phyloP scores from a whole-genome alignment of 495 filamentous ascomycete genomes.

The Daldinia bambusicola region DNA sequence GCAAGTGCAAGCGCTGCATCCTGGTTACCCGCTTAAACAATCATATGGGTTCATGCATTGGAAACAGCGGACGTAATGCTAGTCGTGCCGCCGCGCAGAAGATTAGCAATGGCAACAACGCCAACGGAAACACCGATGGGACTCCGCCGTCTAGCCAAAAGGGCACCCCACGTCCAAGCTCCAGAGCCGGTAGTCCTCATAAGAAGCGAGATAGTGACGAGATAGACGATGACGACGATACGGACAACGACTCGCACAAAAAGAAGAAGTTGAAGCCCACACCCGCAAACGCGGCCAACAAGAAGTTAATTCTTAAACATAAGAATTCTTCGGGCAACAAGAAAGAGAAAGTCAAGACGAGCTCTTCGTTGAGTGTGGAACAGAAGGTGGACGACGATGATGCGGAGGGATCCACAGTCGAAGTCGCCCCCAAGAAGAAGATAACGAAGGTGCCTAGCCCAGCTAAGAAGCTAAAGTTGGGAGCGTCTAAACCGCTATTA shows the following conservation, averaged over 20 bases:
- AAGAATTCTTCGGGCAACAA: constrained; percentile 51
- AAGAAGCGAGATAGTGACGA: constrained; percentile 63
- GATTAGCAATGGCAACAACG: constrained; percentile 63
- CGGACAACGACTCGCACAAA: constrained; percentile 57
- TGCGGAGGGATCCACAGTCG: constrained; percentile 52
- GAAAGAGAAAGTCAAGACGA: constrained; percentile 59
- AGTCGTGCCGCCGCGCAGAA: constrained; percentile 68
- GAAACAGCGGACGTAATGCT: constrained; percentile 74
- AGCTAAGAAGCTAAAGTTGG: constrained; percentile 59
- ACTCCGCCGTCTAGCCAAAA: constrained; percentile 68
- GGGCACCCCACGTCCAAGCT: constrained; percentile 66
- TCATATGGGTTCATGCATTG: constrained; percentile 84
- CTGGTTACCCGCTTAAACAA: constrained; percentile 69
- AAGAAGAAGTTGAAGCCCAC: constrained; percentile 65
- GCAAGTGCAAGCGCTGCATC: constrained; percentile 65
- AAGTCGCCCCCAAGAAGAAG: constrained; percentile 58
- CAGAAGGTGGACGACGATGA: constrained; percentile 54
- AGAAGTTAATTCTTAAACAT: constrained; percentile 63
- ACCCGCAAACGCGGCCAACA: constrained; percentile 48
- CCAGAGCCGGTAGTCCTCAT: constrained; percentile 55
- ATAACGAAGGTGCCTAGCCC: constrained; percentile 55
- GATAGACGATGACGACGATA: constrained; percentile 62
- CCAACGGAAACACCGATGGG: constrained; percentile 58
- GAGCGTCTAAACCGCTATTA: constrained; percentile 50
- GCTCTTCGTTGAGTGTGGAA: constrained; percentile 54